Conservation (phyloP, 1,284 basidiomycete species). For the Calocybe gambosa region DNA sequence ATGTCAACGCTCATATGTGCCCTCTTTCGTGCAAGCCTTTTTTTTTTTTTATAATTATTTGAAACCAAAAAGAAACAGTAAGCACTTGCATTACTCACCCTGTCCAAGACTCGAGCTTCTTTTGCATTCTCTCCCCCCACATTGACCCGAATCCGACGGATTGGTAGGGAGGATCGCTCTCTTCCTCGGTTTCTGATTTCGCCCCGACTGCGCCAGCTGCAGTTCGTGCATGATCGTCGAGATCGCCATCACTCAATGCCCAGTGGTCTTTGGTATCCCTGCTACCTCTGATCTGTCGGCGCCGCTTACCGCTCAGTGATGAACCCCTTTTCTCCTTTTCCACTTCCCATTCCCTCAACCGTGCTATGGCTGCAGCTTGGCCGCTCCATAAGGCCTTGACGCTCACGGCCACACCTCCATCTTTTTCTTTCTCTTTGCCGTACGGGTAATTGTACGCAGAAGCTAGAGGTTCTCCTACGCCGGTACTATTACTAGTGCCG, state of each 20-base stretch:
- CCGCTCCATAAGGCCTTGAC: slow-evolving; percentile 36
- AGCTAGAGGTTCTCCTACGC: slow-evolving; percentile 11
- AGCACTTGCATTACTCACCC: slow-evolving; percentile 37
- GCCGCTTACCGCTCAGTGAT: slow-evolving; percentile 18
- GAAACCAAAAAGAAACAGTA: neutral
- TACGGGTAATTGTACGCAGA: slow-evolving; percentile 16
- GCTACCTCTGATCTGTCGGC: slow-evolving; percentile 13
- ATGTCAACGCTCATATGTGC: slow-evolving; percentile 19
- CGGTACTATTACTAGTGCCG: neutral
- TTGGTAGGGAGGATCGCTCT: slow-evolving; percentile 27
- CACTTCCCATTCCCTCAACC: slow-evolving; percentile 28
- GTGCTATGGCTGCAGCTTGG: slow-evolving; percentile 25
- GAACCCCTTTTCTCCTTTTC: slow-evolving; percentile 15
- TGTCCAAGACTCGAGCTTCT: slow-evolving; percentile 66
- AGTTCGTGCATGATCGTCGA: slow-evolving; percentile 17
- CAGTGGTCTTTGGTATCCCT: slow-evolving; percentile 9
- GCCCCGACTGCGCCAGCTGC: slow-evolving; percentile 13
- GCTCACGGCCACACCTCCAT: slow-evolving; percentile 28
- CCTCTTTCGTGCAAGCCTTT: slow-evolving; percentile 17
- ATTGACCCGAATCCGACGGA: slow-evolving; percentile 28
- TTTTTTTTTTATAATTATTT: too few species aligned
- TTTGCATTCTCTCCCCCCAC: slow-evolving; percentile 58
- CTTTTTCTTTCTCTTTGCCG: slow-evolving; percentile 32
- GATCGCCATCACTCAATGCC: slow-evolving; percentile 18
- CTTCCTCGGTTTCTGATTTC: slow-evolving; percentile 37